Conservation (phyloP, 23 red algal species). For the Gracilaria domingensis region DNA sequence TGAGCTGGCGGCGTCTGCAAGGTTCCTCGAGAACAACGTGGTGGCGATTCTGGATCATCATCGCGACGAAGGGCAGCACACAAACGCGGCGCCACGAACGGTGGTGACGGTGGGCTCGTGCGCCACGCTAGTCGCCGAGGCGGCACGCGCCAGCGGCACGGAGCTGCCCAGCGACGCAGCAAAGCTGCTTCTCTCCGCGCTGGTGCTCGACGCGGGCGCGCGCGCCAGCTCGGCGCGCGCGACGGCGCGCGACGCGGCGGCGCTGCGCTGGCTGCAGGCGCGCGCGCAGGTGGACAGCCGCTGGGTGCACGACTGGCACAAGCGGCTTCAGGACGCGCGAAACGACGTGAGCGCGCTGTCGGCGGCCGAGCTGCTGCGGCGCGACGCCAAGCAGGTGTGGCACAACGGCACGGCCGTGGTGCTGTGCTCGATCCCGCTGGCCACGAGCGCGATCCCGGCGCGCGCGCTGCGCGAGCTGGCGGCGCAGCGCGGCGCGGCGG, state of each 20-base stretch:
- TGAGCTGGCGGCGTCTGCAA: not conserved
- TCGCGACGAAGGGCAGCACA: not conserved
- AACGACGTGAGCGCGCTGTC: constrained; percentile 9
- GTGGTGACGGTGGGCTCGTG: constrained; percentile 22
- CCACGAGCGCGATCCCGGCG: too few relatives aligned
- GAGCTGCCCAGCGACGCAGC: not conserved
- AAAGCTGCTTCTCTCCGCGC: not conserved
- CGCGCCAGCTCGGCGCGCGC: not conserved
- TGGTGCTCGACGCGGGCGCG: not conserved
- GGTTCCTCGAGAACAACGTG: not conserved
- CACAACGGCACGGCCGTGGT: not conserved
- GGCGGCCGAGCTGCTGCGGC: not conserved
- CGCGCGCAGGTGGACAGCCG: not conserved
- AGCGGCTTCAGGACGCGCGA: not conserved
- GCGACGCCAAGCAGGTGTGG: not conserved
- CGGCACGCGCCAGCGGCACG: not conserved
- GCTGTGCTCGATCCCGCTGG: not conserved
- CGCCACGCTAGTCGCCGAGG: constrained; percentile 36
- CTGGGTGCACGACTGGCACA: not conserved
- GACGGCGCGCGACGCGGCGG: not conserved
- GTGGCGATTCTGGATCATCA: constrained; percentile 39
- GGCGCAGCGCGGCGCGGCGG: not conserved
- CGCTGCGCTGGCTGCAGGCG: not conserved
- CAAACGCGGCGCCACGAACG: not conserved
- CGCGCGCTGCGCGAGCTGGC: not conserved